Evolutionary conservation across 108 stramenopile genomes (phyloP).

Genomic region (Aureococcus anophagefferens): DNA sequence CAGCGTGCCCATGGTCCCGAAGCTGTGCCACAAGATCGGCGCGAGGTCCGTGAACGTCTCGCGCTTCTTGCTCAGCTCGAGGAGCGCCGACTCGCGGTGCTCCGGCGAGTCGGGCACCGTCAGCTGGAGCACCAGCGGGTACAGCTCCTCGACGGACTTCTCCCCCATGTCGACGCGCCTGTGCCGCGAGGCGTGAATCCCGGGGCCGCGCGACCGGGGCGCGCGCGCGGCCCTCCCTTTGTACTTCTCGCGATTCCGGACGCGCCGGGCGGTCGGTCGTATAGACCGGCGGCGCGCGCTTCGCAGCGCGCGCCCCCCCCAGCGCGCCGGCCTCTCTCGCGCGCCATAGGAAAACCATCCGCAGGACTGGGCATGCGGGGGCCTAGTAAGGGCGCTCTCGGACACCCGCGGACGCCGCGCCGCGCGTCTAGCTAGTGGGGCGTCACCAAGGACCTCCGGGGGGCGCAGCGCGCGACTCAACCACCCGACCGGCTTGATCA

Average conservation of each 20-base stretch:
- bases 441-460: too few relatives aligned
- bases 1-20: conserved; percentile 56
- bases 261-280: neutral
- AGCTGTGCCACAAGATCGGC: conserved; percentile 63
- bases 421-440: too few relatives aligned
- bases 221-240: neutral
- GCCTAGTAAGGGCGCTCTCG: neutral
- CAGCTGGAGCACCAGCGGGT: neutral
- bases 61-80: conserved; percentile 94
- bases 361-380: neutral
- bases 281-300: neutral
- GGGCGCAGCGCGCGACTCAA: too few relatives aligned
- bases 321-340: neutral
- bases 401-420: too few relatives aligned
- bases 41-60: conserved; percentile 91
- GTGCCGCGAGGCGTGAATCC: neutral
- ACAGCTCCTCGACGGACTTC: neutral
- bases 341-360: neutral
- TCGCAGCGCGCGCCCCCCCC: neutral
- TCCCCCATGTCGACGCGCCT: neutral
- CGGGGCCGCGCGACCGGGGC: neutral
- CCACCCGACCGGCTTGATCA: too few relatives aligned
- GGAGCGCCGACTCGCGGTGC: conserved; percentile 24
- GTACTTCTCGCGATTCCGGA: neutral
- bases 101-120: neutral